Evolutionary conservation across 345 rosid species (phyloP), one percentile per base, ranked within the genome.

Genomic region (Acer saccharum): DNA sequence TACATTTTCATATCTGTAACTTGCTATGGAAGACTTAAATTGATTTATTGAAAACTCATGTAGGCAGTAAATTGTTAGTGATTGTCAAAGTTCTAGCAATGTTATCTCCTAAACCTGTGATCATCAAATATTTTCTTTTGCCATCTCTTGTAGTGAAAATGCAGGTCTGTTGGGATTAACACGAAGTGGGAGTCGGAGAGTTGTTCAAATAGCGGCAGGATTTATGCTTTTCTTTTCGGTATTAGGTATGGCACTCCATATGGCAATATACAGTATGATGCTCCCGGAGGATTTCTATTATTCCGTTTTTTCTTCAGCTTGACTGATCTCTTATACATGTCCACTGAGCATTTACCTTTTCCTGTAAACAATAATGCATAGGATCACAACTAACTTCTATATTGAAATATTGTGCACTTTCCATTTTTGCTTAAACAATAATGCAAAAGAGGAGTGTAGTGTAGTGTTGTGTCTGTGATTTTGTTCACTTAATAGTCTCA

Each of bases 191-290:
- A 96, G 98, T 80, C 86, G 95, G 68, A 92, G 94, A 86, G 94
- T 92, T 2, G 35, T 89, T 68, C 90, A 96, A 79, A 86, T 92
- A 80, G 54, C 98, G 46, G 99, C 99, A 0, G 88, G 74, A 68
- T 94, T 93, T 78, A 92, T 96, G 99, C 88, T 96, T 74, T 91
- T 94, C 90, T 96, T 96, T 83, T 88, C 99, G 54, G 84, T 96
- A 32, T 73, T 96, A 73, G 97, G 98, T 93, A 81, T 44, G 61
- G 25, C 23, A 73, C 46, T 65, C 4, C 10, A 41, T 41, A 9
- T 67, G 2, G 21, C 2, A 20, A 41, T 57, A 14, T 18, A 35
- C 39, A 35, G 39, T 35, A 16, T 10, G 27, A 43, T 55, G 32
- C 6, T 73, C 71, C n/a, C 52, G 23, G 55, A 63, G 18, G 21